Evolutionary conservation across 352 stramenopile species (phyloP).

Genomic region (Pythium monospermum): DNA sequence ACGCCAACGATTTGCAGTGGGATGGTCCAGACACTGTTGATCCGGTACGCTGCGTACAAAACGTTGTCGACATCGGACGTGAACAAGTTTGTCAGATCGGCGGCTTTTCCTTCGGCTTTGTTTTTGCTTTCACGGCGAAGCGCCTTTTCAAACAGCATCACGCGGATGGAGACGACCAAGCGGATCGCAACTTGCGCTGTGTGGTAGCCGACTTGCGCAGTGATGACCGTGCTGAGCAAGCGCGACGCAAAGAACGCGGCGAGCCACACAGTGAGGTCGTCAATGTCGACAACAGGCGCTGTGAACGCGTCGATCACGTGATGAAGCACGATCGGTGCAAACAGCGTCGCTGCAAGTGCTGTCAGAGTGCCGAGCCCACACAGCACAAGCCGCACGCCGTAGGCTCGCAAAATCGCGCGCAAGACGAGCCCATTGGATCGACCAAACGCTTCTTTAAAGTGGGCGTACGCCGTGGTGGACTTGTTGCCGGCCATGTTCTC

Average conservation of each 20-base stretch:
- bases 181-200: neutral
- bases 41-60: slow-evolving; percentile 26
- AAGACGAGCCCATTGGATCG: neutral
- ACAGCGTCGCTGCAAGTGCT: slow-evolving; percentile 10
- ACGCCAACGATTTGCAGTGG: slow-evolving; percentile 21
- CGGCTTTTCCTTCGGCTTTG: slow-evolving; percentile 9
- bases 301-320: slow-evolving; percentile 10
- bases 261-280: slow-evolving; percentile 4
- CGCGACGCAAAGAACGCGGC: slow-evolving; percentile 3
- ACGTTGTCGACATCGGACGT: slow-evolving; percentile 82
- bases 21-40: slow-evolving; percentile 30
- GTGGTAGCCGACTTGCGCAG: neutral
- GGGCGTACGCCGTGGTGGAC: neutral
- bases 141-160: slow-evolving; percentile 38
- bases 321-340: slow-evolving; percentile 19
- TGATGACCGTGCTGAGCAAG: neutral
- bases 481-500: neutral
- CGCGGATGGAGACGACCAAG: slow-evolving; percentile 19
- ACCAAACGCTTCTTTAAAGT: neutral
- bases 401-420: neutral
- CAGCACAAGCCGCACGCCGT: slow-evolving; percentile 8
- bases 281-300: neutral
- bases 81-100: slow-evolving; percentile 92
- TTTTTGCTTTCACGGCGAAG: slow-evolving; percentile 25
- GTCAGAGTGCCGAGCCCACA: slow-evolving; percentile 10